Conservation (phyloP, 768 basidiomycete species). For the Amanita exitialis region DNA sequence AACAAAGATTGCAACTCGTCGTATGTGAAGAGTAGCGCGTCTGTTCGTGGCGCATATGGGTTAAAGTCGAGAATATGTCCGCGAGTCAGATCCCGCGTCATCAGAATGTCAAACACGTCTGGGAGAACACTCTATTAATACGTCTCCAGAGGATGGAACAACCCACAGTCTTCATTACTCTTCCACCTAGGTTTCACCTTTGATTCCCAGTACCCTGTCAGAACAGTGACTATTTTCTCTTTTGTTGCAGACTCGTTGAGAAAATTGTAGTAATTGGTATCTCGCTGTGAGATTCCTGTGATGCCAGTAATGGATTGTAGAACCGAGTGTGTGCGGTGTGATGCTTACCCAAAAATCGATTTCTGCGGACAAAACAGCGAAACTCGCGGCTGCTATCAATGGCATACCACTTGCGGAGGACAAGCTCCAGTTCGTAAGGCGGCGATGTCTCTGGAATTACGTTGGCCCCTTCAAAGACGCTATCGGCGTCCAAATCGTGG, state of each 20-base stretch:
- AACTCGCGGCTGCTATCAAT: conserved; percentile 80
- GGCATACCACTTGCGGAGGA: conserved; percentile 85
- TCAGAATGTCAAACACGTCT: conserved; percentile 84
- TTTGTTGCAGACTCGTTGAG: conserved; percentile 55
- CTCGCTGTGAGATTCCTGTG: conserved; percentile 78
- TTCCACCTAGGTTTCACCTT: conserved; percentile 55
- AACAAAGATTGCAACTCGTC: conserved; percentile 50
- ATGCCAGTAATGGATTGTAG: neutral
- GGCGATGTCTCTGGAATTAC: conserved; percentile 3
- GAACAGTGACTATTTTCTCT: conserved; percentile 36
- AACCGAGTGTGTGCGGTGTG: neutral
- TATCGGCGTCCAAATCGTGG: conserved; percentile 56
- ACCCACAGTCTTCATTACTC: conserved; percentile 54
- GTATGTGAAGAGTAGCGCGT: conserved; percentile 79
- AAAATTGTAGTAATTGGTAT: conserved; percentile 83
- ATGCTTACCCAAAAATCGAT: conserved; percentile 59
- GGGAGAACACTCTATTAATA: conserved; percentile 4
- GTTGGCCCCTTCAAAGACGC: conserved; percentile 54
- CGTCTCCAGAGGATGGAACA: neutral
- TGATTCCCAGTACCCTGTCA: conserved; percentile 58
- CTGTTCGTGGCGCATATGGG: conserved; percentile 80
- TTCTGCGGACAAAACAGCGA: conserved; percentile 79
- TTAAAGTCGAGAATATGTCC: conserved; percentile 90
- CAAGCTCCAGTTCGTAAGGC: conserved; percentile 65
- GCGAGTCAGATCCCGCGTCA: conserved; percentile 68